Percentiles rank a stretch among this genome's conserved stretches.
phyloP scores from a whole-genome alignment of 164 flowering plant species.

The Akebia trifoliata region DNA sequence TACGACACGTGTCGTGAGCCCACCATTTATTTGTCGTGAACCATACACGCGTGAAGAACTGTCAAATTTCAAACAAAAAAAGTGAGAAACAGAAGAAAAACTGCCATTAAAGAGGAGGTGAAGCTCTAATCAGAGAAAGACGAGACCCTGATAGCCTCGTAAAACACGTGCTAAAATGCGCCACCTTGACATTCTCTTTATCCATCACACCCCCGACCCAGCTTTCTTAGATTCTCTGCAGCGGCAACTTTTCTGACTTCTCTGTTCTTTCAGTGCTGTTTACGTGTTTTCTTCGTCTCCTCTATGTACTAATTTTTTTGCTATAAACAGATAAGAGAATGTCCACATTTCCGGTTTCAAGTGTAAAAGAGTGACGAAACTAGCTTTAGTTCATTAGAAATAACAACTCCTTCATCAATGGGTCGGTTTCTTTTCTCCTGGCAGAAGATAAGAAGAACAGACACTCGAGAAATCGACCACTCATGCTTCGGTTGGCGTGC shows the following conservation, averaged over 20 bases:
- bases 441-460: conserved; percentile 19
- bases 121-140: too few species aligned
- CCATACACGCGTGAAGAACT: conserved; percentile 1
- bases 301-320: too few species aligned
- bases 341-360: conserved; percentile 25
- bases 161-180: conserved; percentile 17
- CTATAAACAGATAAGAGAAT: conserved; percentile 34
- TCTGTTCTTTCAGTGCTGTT: conserved; percentile 16
- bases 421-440: conserved; percentile 48
- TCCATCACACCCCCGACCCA: neutral
- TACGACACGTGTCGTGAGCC: too few species aligned
- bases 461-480: conserved; percentile 15
- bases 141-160: neutral
- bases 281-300: conserved; percentile 48
- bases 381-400: neutral
- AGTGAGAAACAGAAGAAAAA: neutral
- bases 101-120: neutral
- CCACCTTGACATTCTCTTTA: conserved; percentile 17
- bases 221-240: conserved; percentile 2
- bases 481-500: conserved; percentile 48
- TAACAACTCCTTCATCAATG: conserved; percentile 37
- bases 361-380: neutral
- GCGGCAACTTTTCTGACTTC: neutral
- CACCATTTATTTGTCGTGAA: neutral
- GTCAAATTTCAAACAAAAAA: conserved; percentile 9